Percentiles rank a stretch among this genome's conserved stretches.
Conservation (phyloP, 768 basidiomycete species). For the Boletus huronensis region DNA sequence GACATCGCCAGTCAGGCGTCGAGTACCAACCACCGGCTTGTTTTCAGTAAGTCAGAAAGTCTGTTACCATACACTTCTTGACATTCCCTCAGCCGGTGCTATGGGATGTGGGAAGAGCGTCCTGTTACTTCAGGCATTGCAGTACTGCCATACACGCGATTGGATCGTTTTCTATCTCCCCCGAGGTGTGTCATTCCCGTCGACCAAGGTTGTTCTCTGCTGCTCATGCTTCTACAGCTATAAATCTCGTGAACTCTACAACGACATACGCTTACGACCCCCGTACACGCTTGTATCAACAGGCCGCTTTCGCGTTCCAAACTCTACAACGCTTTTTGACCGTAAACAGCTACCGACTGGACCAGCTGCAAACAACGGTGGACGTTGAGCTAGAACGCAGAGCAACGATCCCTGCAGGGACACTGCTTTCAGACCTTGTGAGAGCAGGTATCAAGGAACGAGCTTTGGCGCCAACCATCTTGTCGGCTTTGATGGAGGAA, state of each 20-base stretch:
- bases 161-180: conserved; percentile 90
- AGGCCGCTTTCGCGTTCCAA: conserved; percentile 61
- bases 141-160: conserved; percentile 56
- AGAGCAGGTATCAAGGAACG: conserved; percentile 55
- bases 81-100: conserved; percentile 53
- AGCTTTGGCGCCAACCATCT: conserved; percentile 47
- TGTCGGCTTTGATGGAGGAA: conserved; percentile 57
- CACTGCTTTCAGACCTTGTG: conserved; percentile 51
- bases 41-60: conserved; percentile 54
- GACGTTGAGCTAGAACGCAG: conserved; percentile 47
- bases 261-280: conserved; percentile 72
- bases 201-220: not conserved
- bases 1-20: conserved; percentile 45
- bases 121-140: conserved; percentile 70
- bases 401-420: conserved; percentile 44
- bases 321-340: conserved; percentile 58
- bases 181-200: conserved; percentile 46
- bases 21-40: conserved; percentile 51
- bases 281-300: conserved; percentile 72
- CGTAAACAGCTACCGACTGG: conserved; percentile 51
- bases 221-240: conserved; percentile 33
- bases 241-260: conserved; percentile 69
- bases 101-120: conserved; percentile 81
- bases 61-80: not conserved
- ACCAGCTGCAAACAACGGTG: conserved; percentile 38